Evolutionary conservation across 352 stramenopile genomes (phyloP).

Genomic region (Globisporangium parvum): DNA sequence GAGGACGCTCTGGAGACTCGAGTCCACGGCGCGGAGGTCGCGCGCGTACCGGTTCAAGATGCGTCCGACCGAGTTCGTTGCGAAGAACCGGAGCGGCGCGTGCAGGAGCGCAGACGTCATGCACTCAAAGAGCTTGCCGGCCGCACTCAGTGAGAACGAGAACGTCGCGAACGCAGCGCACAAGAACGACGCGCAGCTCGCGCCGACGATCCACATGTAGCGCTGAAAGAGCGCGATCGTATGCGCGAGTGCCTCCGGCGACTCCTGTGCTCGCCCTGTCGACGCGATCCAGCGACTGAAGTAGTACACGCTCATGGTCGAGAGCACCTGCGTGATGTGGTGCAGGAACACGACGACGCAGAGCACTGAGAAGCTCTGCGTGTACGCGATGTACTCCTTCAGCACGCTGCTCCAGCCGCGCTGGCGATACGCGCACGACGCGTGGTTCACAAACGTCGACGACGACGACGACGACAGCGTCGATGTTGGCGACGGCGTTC

Average conservation of each 20-base stretch:
- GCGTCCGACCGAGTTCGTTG: conserved; percentile 34
- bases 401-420: conserved; percentile 16
- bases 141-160: conserved; percentile 24
- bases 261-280: conserved; percentile 4
- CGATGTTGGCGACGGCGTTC: background rate
- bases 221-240: conserved; percentile 12
- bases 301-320: conserved; percentile 27
- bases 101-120: conserved; percentile 37
- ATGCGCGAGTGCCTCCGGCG: background rate
- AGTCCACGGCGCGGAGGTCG: conserved; percentile 30
- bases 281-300: conserved; percentile 34
- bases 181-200: conserved; percentile 27
- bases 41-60: conserved; percentile 35
- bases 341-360: conserved; percentile 25
- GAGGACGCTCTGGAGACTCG: conserved; percentile 29
- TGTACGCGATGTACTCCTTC: conserved; percentile 31
- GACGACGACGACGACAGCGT: conserved; percentile 6
- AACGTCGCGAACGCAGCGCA: conserved; percentile 25
- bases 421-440: conserved; percentile 11
- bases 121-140: conserved; percentile 28
- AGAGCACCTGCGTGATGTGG: conserved; percentile 25
- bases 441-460: conserved; percentile 6
- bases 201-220: conserved; percentile 26
- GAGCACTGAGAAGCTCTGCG: conserved; percentile 17
- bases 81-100: conserved; percentile 40